Base-by-base conservation (phyloP, 73 alveolate species). In the Symbiodinium pilosum region DNA sequence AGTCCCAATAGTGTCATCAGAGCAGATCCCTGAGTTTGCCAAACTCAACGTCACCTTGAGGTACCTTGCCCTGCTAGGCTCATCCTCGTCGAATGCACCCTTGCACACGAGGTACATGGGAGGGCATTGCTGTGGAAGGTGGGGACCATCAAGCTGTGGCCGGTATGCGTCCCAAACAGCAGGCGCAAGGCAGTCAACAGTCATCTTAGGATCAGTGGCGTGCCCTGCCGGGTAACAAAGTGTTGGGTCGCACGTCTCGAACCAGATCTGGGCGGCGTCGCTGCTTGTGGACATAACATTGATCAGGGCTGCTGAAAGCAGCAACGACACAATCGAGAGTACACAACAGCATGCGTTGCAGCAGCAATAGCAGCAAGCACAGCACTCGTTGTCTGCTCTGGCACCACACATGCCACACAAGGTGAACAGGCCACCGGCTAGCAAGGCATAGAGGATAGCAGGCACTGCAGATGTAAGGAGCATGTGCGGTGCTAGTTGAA, bases 311-410 rank as follows among this genome's bases (percentile, higher is more conserved):
- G 44, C 85, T 42, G 44, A 73, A 34, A 30, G 32, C 20, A 73
- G 41, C 47, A 69, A 32, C n/a, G 81, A 44, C 32, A 32, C 7
- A 41, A 91, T 41, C 75, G 64, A 16, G 32, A 73, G 73, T 16
- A 41, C 43, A 24, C 97, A 91, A 34, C 81, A 91, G 54, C 54
- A 42, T 8, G 88, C 88, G 54, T 71, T 91, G 52, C 97, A 91
- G 32, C 97, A 91, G 81, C 97, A 91, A 40, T 43, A 91, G 88
- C 97, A 91, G 43, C 97, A 91, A 28, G 97, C 97, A n/a, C 97
- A 91, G 52, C 97, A 69, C 52, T 69, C 81, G 28, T 68, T 59
- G 40, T 43, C 21, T 20, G 47, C 97, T 40, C 81, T 91, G 0
- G 97, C 28, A 2, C 97, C 97, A 64, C 77, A 42, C 51, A 91